A percentile compares a stretch with the other conserved stretches of the same genome.
phyloP scores from a whole-genome alignment of 441 rosid genomes.

The Dalechampia spathulata region DNA sequence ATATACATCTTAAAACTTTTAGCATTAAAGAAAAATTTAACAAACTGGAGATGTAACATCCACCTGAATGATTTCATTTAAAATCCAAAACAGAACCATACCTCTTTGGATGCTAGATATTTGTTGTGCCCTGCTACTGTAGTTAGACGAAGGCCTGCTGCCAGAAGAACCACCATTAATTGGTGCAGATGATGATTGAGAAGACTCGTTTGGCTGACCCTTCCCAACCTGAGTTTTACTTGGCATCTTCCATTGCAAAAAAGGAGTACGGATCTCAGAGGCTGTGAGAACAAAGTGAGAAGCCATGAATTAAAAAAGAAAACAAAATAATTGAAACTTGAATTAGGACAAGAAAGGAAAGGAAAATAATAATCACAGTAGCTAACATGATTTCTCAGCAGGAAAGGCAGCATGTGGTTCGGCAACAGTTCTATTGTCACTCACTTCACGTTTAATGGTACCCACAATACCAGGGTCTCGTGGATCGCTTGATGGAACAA shows the following conservation, averaged over 20 bases:
- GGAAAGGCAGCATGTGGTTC: constrained; percentile 35
- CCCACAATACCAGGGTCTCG: constrained; percentile 30
- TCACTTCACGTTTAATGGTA: constrained; percentile 45
- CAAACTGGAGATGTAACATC: neutral
- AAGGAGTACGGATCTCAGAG: constrained; percentile 34
- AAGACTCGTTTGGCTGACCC: constrained; percentile 40
- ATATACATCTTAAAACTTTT: neutral
- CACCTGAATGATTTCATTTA: constrained; percentile 3
- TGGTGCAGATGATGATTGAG: constrained; percentile 43
- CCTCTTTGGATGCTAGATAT: constrained; percentile 63
- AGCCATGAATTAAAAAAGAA: constrained; percentile 14
- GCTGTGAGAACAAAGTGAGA: constrained; percentile 24
- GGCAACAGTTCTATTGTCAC: constrained; percentile 26
- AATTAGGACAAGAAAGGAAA: neutral
- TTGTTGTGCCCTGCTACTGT: constrained; percentile 63
- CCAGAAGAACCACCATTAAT: constrained; percentile 47
- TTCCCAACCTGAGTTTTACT: constrained; percentile 52
- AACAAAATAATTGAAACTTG: constrained; percentile 5
- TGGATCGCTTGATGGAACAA: constrained; percentile 43
- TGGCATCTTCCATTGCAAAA: constrained; percentile 35
- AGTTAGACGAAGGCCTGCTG: constrained; percentile 73
- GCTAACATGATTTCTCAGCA: constrained; percentile 47
- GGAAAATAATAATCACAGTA: neutral
- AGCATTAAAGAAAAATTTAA: too few species aligned
- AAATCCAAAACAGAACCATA: constrained; percentile 2